phyloP scores from a whole-genome alignment of 2,329 filamentous ascomycete genomes.

The Penicillium hesseltinei region DNA sequence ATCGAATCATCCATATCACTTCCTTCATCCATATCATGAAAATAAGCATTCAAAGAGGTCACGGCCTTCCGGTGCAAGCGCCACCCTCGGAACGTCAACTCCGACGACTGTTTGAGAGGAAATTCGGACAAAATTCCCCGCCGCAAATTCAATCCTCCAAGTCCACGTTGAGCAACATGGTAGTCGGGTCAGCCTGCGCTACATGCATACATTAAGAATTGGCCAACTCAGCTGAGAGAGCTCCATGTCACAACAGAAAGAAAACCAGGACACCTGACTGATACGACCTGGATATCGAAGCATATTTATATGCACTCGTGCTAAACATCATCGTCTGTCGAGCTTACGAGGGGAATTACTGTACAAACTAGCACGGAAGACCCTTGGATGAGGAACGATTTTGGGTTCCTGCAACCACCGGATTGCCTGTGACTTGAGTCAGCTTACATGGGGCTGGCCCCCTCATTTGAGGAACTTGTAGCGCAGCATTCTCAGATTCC shows the following conservation, averaged over 20 bases:
- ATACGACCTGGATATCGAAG: neutral
- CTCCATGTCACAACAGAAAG: neutral
- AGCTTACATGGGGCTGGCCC: neutral
- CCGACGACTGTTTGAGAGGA: neutral
- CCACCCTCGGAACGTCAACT: neutral
- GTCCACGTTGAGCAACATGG: neutral
- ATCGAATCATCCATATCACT: neutral
- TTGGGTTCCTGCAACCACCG: neutral
- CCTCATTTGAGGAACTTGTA: neutral
- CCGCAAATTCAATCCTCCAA: neutral
- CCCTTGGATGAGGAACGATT: neutral
- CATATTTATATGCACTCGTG: too few relatives aligned
- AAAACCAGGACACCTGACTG: neutral
- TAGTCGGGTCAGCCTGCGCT: neutral
- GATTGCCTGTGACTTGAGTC: neutral
- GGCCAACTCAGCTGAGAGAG: neutral
- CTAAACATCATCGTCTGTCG: neutral
- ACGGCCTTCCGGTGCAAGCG: neutral
- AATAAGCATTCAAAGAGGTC: neutral
- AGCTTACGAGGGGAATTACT: neutral
- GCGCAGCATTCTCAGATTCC: neutral
- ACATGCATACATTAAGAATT: neutral
- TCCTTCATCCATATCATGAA: neutral
- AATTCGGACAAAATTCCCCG: neutral
- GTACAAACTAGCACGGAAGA: neutral